Conservation (phyloP, 192 early-diverging fungal genomes). For the Coemansia sp. region DNA sequence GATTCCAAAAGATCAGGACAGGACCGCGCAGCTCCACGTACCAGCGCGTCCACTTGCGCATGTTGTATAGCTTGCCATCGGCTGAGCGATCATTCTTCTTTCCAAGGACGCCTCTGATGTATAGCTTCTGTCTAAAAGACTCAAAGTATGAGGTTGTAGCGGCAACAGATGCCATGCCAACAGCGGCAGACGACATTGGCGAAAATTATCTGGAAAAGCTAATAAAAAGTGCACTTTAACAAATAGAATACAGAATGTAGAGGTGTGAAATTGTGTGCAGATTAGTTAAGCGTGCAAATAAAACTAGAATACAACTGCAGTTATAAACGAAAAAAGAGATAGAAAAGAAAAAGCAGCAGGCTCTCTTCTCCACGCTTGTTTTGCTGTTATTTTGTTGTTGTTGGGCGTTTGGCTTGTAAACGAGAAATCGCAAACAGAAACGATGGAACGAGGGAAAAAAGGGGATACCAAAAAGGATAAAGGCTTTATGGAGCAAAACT, state of each 20-base stretch:
- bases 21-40: constrained; percentile 74
- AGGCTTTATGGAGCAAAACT: background rate
- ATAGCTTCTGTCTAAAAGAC: constrained; percentile 67
- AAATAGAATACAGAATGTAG: constrained; percentile 16
- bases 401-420: background rate
- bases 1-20: constrained; percentile 64
- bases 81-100: constrained; percentile 65
- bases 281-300: background rate
- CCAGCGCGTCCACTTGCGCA: constrained; percentile 70
- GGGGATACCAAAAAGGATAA: background rate
- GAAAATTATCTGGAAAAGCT: constrained; percentile 2
- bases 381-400: background rate
- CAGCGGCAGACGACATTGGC: constrained; percentile 29
- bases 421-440: background rate
- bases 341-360: background rate
- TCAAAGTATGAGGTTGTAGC: constrained; percentile 57
- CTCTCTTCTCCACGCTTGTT: background rate
- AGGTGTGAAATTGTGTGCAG: background rate
- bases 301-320: background rate
- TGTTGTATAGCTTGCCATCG: constrained; percentile 62
- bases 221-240: background rate
- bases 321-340: background rate
- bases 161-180: constrained; percentile 37
- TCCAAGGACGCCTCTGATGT: constrained; percentile 68
- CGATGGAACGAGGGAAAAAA: constrained; percentile 1